Evolutionary conservation across 2,329 filamentous ascomycete genomes (phyloP), one percentile per base, ranked within the genome.

Genomic region (Sclerotinia spermophila): DNA sequence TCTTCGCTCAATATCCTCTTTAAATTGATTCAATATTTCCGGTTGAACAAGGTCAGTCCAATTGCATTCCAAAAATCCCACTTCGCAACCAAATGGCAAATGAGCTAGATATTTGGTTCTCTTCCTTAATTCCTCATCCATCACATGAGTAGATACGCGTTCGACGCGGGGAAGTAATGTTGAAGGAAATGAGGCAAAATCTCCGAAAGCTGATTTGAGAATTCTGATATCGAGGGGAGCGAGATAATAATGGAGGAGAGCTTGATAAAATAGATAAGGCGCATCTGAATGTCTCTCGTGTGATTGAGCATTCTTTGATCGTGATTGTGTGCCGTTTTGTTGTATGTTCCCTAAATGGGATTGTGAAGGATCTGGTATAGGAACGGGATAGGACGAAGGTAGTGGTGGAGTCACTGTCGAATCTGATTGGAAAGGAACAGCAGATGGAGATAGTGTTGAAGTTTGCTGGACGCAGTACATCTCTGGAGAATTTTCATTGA

Each of bases 151-250:
- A 1, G 89, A 91, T 24, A 92, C 87, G 72, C 87, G 89, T 77
- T 92, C 90, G 21, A 92, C 88, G 30, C 90, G 86, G 4, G 90
- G 90, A 38, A 92, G 82, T 65, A 93, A 89, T 0, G 88, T 90
- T 0, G 90, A 87, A 5, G 90, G 90, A 75, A 93, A 92, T 21
- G 84, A 81, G 15, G 86, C 82, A 79, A 90, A 93, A 59, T 86
- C 85, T 13, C 89, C 89, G 78, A 92, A 93, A 5, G 90, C 89
- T 10, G 89, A 82, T 78, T 91, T 92, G 27, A 92, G 82, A 72
- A 93, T 92, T 67, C 90, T 87, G 73, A 92, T 92, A 77, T 93
- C 90, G 27, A 93, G 83, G 4, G 90, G 86, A 0, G 90, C 91
- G 24, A 93, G 83, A 74, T 92, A 92, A 76, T 91, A 92, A 75